Evolutionary conservation across 129 eudicot species (phyloP).

Genomic region (Lonicera japonica): DNA sequence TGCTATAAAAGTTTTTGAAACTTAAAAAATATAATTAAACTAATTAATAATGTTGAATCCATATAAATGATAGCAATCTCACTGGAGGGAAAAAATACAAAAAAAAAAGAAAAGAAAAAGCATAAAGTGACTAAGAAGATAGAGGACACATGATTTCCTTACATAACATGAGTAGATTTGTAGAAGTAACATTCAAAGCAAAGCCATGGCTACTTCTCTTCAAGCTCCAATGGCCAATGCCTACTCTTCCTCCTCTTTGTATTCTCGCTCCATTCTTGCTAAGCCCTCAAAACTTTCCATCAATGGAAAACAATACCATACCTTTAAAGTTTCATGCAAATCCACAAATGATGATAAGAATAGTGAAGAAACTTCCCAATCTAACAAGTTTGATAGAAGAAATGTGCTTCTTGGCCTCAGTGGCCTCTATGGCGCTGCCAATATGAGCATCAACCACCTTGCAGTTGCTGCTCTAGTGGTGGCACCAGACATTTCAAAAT

Average conservation of each 20-base stretch:
- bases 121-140: too few relatives aligned
- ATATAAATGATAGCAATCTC: too few relatives aligned
- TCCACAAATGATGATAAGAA: background rate
- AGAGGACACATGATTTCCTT: background rate
- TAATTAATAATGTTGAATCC: too few relatives aligned
- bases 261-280: background rate
- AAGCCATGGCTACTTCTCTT: background rate
- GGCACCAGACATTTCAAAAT: too few relatives aligned
- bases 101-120: too few relatives aligned
- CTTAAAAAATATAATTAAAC: too few relatives aligned
- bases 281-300: background rate
- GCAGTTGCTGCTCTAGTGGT: background rate
- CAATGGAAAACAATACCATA: background rate
- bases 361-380: background rate
- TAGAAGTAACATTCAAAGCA: background rate
- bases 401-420: slow-evolving; percentile 21
- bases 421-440: slow-evolving; percentile 16
- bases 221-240: background rate
- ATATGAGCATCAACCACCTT: background rate
- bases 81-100: too few relatives aligned
- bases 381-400: slow-evolving; percentile 14
- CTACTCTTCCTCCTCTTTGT: background rate
- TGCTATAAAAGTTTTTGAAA: too few relatives aligned
- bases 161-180: background rate
- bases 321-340: background rate